Percentiles rank a stretch among this genome's conserved stretches.
Conservation (phyloP, 2,329 filamentous ascomycete species). For the Paecilomyces sp. region DNA sequence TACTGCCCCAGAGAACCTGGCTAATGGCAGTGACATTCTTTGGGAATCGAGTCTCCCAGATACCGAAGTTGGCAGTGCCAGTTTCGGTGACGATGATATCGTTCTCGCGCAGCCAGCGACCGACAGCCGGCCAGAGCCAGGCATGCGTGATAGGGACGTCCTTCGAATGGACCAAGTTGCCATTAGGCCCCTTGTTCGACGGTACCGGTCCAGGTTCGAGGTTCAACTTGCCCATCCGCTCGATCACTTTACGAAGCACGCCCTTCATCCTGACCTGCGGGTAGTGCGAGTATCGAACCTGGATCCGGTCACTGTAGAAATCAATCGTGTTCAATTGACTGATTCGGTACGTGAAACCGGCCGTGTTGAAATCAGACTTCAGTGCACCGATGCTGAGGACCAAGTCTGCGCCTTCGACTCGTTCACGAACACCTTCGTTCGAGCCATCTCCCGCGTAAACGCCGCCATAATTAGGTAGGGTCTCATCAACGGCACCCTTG, state of each 20-base stretch:
- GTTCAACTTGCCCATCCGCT: slow-evolving; percentile 51
- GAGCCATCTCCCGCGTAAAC: slow-evolving; percentile 79
- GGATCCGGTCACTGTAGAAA: slow-evolving; percentile 68
- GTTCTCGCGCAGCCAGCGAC: slow-evolving; percentile 61
- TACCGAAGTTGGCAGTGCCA: slow-evolving; percentile 80
- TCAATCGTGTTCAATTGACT: slow-evolving; percentile 76
- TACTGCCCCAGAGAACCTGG: slow-evolving; percentile 67
- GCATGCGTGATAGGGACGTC: slow-evolving; percentile 42
- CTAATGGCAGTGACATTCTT: slow-evolving; percentile 69
- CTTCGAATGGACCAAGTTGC: slow-evolving; percentile 19
- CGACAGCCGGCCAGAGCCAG: slow-evolving; percentile 67
- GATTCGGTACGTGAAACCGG: slow-evolving; percentile 76
- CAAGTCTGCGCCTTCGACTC: slow-evolving; percentile 34
- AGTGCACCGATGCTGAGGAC: slow-evolving; percentile 38
- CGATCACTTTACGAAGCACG: slow-evolving; percentile 64
- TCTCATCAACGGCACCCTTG: slow-evolving; percentile 75
- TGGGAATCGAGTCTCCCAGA: slow-evolving; percentile 79
- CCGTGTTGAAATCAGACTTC: slow-evolving; percentile 42
- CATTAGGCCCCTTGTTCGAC: slow-evolving; percentile 45
- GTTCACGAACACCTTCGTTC: slow-evolving; percentile 42
- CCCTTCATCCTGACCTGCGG: slow-evolving; percentile 73
- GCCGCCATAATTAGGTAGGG: slow-evolving; percentile 67
- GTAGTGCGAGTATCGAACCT: slow-evolving; percentile 72
- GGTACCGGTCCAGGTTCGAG: slow-evolving; percentile 47
- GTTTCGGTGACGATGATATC: slow-evolving; percentile 84